Evolutionary conservation across 2,329 filamentous ascomycete species (phyloP), one percentile per base, ranked within the genome.

Genomic region (Trichoderma gracile): DNA sequence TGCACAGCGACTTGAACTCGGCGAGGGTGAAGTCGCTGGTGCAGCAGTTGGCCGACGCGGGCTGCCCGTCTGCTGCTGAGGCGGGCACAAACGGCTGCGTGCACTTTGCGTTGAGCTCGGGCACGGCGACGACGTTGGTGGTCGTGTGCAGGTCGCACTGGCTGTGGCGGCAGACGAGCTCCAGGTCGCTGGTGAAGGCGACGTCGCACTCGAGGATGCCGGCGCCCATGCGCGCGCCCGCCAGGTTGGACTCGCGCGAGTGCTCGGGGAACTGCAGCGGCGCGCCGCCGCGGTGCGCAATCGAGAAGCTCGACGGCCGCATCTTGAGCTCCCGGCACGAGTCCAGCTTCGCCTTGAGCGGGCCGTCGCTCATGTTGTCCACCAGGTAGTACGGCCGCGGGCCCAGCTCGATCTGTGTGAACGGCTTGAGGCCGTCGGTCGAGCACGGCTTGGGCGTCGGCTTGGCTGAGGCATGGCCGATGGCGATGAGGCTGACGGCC

Each of bases 71-170:
- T 33, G 30, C 10, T 10, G 30, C n/a, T n/a, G n/a, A n/a, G n/a
- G n/a, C 0, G 87, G 84, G n/a, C 74, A 75, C 25, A 75, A 90
- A 90, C 0, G 86, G 86, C 59, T 75, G 73, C 3, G 82, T 84
- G 77, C 87, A 90, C 76, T 89, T 90, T 61, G 81, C 81, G 66
- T 84, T 86, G 56, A 90, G 83, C 68, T 84, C 82, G 12, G 87
- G 85, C 56, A 82, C 79, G 54, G 80, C 74, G 67, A 90, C 80
- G 71, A 90, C 88, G 77, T 90, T 84, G 72, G 87, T 89, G 9
- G 87, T 90, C 23, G 84, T 87, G 77, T 89, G 87, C 46, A 90
- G 76, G 70, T 90, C 87, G 75, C 87, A 90, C 68, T 88, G 84
- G 53, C 82, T 83, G 76, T 90, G 87, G 54, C 87, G 83, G 77